Conservation (phyloP, 257 asterid species). For the Leptodermis oblonga region DNA sequence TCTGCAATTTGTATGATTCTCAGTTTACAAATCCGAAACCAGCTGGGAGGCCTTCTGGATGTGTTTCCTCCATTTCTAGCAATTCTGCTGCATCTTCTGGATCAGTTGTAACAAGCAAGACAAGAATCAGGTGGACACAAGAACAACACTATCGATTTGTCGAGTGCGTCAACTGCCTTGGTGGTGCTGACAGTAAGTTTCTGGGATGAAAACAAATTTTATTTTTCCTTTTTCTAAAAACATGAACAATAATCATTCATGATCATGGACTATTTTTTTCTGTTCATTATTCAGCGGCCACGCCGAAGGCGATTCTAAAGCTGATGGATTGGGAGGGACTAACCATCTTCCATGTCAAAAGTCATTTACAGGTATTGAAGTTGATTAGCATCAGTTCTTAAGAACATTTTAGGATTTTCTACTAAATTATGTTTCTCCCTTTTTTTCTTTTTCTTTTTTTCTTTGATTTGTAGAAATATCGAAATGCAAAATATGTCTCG, state of each 20-base stretch:
- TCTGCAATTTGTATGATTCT: slow-evolving; percentile 36
- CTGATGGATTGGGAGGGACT: slow-evolving; percentile 81
- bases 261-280: slow-evolving; percentile 8
- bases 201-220: neutral
- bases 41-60: slow-evolving; percentile 25
- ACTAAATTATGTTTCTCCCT: no score
- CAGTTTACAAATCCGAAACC: slow-evolving; percentile 28
- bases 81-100: slow-evolving; percentile 34
- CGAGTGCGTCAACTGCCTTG: slow-evolving; percentile 71
- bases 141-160: slow-evolving; percentile 84
- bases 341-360: slow-evolving; percentile 87
- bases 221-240: neutral
- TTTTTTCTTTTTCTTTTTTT: no score
- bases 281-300: slow-evolving; percentile 56
- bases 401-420: no score
- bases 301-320: slow-evolving; percentile 85
- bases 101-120: slow-evolving; percentile 37
- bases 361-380: slow-evolving; percentile 98
- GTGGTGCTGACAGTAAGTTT: slow-evolving; percentile 86
- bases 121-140: slow-evolving; percentile 84
- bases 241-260: neutral
- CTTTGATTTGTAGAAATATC: no score
- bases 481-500: slow-evolving; percentile 68
- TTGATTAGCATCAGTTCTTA: no score
- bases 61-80: slow-evolving; percentile 18